A percentile compares a stretch with the other conserved stretches of the same genome.
These are phyloP conservation scores for Termitomyces sp. DNA, from an alignment of 768 basidiomycete species.

Conservation along the genomic window DNA sequence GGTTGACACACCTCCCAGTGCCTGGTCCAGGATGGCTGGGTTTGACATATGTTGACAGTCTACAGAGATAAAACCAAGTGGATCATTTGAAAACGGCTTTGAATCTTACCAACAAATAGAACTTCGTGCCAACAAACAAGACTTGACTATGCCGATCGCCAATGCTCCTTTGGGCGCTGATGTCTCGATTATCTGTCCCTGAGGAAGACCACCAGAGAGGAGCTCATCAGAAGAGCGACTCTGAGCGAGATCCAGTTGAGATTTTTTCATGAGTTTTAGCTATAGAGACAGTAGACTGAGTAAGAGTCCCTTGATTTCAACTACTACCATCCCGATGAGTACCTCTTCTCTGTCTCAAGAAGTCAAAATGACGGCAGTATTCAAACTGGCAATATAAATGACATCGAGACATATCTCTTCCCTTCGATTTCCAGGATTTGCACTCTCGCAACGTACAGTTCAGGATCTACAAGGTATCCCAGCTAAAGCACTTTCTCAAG, in stretches of 20 bases:
- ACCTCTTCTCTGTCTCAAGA: background rate
- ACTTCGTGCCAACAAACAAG: conserved; percentile 47
- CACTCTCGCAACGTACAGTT: conserved; percentile 46
- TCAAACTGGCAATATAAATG: background rate
- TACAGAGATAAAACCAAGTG: conserved; percentile 19
- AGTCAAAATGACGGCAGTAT: background rate
- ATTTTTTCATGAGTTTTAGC: conserved; percentile 23
- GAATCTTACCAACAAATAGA: conserved; percentile 57
- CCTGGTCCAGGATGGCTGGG: conserved; percentile 24
- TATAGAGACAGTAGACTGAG: conserved; percentile 55
- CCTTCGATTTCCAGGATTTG: conserved; percentile 40
- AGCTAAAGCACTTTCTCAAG: conserved; percentile 46
- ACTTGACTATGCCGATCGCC: conserved; percentile 44
- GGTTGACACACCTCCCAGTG: conserved; percentile 20
- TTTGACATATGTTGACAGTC: conserved; percentile 45
- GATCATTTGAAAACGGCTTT: background rate
- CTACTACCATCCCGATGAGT: background rate
- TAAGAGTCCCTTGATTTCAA: conserved; percentile 22
- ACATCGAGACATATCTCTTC: conserved; percentile 40
- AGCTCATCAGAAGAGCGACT: conserved; percentile 55
- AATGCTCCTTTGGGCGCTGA: conserved; percentile 64
- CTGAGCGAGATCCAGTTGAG: conserved; percentile 40
- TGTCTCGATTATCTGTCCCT: conserved; percentile 65
- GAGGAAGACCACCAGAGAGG: conserved; percentile 58
- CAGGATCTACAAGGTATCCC: conserved; percentile 44